Evolutionary conservation across 192 early-diverging fungal species (phyloP), one percentile per base, ranked within the genome.

Genomic region (Globomyces pollinis-pini): DNA sequence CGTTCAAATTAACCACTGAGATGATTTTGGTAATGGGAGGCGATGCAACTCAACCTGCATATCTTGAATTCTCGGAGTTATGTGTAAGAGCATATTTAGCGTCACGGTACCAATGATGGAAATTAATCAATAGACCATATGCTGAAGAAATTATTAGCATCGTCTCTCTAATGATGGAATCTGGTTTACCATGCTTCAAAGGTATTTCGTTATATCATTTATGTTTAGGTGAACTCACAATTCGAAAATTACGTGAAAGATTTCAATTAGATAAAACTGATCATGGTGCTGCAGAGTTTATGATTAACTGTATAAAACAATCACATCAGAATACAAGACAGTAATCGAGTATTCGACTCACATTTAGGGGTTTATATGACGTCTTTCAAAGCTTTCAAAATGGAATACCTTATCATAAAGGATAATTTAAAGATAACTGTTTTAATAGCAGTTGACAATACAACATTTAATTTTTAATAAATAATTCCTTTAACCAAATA

Each of bases 11-110:
- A 59, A 99, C 96, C 0, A 80, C 90, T 24, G 96, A 99, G 75
- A 95, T 96, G 85, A 84, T 99, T 39, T 78, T 89, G 59, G 88
- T 99, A 26, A 91, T 99, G 91, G 94, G 96, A 32, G 91, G 89
- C n/a, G 81, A 86, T 31, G 66, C 80, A 2, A 76, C 84, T 21
- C 78, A 88, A 26, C 88, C 91, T 51, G 77, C 84, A 12, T 99
- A 90, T 73, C 75, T 81, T 55, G 77, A 85, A 73, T 96, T 99
- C 73, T 88, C 83, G 29, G 93, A 98, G 59, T 73, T 93, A 13
- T 84, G 86, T 26, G 82, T 99, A 52, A 91, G 91, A 70, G 86
- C 90, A 0, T 98, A 91, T 65, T 67, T 99, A 69, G 91, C 96
- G 2, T 73, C 80, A 64, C 69, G 76, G 79, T 81, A 59, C n/a